A percentile compares a stretch with the other conserved stretches of the same genome.
phyloP scores from a whole-genome alignment of 2,329 filamentous ascomycete species.

The Claviceps monticola region DNA sequence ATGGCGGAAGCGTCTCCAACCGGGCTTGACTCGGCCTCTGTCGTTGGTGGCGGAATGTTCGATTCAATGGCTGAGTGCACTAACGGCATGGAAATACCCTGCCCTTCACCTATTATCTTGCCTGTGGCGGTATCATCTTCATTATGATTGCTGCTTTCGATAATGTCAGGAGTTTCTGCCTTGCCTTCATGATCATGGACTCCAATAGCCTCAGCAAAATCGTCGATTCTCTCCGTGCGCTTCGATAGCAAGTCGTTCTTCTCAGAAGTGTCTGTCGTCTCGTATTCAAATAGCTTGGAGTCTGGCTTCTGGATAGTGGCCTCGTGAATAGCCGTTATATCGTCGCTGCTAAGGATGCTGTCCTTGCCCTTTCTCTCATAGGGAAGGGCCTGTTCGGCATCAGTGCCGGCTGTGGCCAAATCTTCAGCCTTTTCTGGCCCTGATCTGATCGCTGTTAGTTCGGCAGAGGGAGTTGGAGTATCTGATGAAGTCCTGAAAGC shows the following conservation, averaged over 20 bases:
- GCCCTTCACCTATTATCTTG: slow-evolving; percentile 30
- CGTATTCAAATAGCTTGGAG: background rate
- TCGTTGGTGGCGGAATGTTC: background rate
- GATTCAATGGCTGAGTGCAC: background rate
- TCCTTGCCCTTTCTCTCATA: slow-evolving; percentile 3
- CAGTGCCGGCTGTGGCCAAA: background rate
- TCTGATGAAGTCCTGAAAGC: background rate
- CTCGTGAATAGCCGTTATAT: background rate
- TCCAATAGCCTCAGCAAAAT: background rate
- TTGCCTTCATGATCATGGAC: background rate
- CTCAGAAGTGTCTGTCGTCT: background rate
- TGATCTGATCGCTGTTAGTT: background rate
- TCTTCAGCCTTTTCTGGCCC: background rate
- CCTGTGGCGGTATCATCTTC: slow-evolving; percentile 19
- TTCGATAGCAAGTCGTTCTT: background rate
- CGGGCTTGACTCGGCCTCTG: background rate
- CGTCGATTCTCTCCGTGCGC: background rate
- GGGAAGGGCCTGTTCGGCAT: slow-evolving; percentile 1
- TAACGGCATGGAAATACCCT: slow-evolving; percentile 12
- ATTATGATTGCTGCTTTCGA: slow-evolving; percentile 7
- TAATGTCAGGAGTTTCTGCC: background rate
- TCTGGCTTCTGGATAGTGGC: background rate
- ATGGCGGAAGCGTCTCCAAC: background rate
- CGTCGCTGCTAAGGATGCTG: background rate
- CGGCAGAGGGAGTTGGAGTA: background rate